phyloP scores from a whole-genome alignment of 306 rosid species.

The Canavalia ensiformis region DNA sequence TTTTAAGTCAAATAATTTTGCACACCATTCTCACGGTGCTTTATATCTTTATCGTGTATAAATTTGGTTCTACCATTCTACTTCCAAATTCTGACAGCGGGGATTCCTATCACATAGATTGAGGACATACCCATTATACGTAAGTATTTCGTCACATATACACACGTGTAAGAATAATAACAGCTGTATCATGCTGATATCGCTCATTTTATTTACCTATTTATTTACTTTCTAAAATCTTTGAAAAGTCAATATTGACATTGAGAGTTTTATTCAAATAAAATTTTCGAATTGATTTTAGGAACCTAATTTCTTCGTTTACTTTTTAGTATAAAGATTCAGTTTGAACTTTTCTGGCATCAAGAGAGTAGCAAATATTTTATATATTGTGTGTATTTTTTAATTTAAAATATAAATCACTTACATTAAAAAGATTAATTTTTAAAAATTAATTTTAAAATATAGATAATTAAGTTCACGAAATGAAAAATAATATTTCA shows the following conservation, averaged over 20 bases:
- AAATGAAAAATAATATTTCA: too few species aligned
- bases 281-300: background rate
- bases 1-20: background rate
- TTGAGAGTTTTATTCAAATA: constrained; percentile 27
- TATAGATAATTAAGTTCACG: too few species aligned
- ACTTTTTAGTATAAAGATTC: background rate
- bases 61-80: too few species aligned
- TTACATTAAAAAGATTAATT: too few species aligned
- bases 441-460: too few species aligned
- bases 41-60: too few species aligned
- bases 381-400: too few species aligned
- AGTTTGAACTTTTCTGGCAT: background rate
- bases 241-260: background rate
- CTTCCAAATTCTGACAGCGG: background rate
- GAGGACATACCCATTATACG: too few species aligned
- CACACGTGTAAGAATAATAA: background rate
- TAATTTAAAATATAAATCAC: too few species aligned
- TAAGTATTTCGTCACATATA: background rate
- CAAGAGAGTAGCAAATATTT: background rate
- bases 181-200: background rate
- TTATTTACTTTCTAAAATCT: background rate
- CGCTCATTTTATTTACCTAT: background rate
- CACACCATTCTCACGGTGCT: background rate
- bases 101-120: background rate
- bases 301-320: background rate